A percentile compares a stretch with the other conserved stretches of the same genome.
phyloP scores from a whole-genome alignment of 495 filamentous ascomycete genomes.

The Rhypophila decipiens region DNA sequence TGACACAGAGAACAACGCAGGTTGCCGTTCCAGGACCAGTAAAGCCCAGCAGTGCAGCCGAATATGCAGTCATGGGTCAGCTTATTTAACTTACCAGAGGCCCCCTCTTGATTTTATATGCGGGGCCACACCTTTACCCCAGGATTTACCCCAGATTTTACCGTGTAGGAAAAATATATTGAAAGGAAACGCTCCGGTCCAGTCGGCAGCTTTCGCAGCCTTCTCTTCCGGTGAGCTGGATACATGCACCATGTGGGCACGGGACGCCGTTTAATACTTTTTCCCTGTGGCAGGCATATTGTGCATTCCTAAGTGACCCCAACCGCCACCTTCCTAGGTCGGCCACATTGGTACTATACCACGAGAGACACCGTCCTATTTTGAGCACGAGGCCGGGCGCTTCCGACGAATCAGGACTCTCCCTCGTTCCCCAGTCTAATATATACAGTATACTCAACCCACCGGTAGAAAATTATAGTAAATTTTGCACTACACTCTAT shows the following conservation, averaged over 20 bases:
- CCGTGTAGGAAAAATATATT: slow-evolving; percentile 18
- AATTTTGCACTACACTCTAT: too few relatives aligned
- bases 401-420: too few relatives aligned
- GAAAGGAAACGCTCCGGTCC: slow-evolving; percentile 18
- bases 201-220: slow-evolving; percentile 26
- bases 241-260: slow-evolving; percentile 3
- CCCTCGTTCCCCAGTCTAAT: too few relatives aligned
- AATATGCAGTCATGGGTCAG: background rate
- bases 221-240: slow-evolving; percentile 18
- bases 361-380: too few relatives aligned
- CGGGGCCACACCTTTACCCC: slow-evolving; percentile 10
- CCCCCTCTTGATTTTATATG: background rate
- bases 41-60: background rate
- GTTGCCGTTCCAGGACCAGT: background rate
- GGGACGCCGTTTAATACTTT: background rate
- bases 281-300: too few relatives aligned
- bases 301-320: too few relatives aligned
- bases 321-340: too few relatives aligned
- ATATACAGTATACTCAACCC: too few relatives aligned
- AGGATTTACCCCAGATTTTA: slow-evolving; percentile 27
- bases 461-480: too few relatives aligned
- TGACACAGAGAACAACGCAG: slow-evolving; percentile 2
- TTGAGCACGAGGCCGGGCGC: too few relatives aligned
- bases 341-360: too few relatives aligned
- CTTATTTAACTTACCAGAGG: too few relatives aligned